Conservation (phyloP, 805 yeast genomes). For the Teunomyces atbi region DNA sequence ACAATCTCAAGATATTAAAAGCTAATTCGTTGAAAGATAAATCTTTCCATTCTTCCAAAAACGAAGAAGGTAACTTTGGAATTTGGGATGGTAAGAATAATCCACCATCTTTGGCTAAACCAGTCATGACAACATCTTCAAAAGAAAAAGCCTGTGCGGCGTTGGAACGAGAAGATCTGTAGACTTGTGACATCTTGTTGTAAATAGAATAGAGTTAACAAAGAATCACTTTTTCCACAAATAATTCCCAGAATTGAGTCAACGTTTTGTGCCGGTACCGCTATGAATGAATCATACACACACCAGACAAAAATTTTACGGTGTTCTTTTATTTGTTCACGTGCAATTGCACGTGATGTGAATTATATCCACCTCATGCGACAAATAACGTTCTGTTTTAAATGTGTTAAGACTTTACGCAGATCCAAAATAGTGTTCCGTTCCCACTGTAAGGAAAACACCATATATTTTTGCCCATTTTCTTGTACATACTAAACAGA, state of each 20-base stretch:
- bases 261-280: constrained; percentile 4
- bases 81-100: constrained; percentile 83
- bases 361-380: background rate
- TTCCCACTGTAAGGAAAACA: background rate
- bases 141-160: constrained; percentile 55
- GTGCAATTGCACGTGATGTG: background rate
- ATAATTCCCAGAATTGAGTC: background rate
- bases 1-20: constrained; percentile 76
- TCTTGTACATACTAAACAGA: background rate
- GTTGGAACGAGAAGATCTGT: constrained; percentile 78
- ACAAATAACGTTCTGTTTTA: background rate
- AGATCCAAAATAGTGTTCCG: background rate
- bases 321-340: background rate
- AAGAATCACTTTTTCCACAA: background rate
- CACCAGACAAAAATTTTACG: background rate
- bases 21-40: constrained; percentile 85
- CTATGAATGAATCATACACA: background rate
- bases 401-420: background rate
- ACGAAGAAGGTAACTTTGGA: constrained; percentile 61
- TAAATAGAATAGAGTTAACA: background rate
- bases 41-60: constrained; percentile 66
- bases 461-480: background rate
- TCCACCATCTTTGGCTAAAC: constrained; percentile 97
- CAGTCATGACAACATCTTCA: constrained; percentile 82
- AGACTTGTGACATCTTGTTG: constrained; percentile 47